Conservation (phyloP, 208 protist species). For the Borovskyia barvae region DNA sequence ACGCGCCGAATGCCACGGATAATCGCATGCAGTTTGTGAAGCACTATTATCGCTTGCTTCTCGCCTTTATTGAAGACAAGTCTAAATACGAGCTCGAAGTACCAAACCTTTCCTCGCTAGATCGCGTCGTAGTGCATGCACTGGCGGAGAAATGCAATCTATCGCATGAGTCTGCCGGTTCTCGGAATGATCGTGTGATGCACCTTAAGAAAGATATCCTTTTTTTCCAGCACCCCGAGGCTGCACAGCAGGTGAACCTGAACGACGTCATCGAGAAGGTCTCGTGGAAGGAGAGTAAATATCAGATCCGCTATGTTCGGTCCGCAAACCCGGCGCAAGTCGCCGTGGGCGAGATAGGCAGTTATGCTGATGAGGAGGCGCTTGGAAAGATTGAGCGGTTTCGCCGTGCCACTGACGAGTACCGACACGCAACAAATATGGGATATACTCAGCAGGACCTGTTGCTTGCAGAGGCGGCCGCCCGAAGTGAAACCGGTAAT, state of each 20-base stretch:
- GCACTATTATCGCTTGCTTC: slow-evolving; percentile 66
- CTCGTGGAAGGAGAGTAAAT: slow-evolving; percentile 67
- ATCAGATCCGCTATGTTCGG: slow-evolving; percentile 48
- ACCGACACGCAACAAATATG: slow-evolving; percentile 73
- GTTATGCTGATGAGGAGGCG: slow-evolving; percentile 76
- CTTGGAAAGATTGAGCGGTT: slow-evolving; percentile 56
- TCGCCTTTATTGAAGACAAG: slow-evolving; percentile 73
- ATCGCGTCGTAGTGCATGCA: slow-evolving; percentile 74
- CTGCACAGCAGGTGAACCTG: slow-evolving; percentile 42
- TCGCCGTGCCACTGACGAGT: slow-evolving; percentile 75
- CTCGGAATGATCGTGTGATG: slow-evolving; percentile 47
- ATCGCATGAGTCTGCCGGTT: slow-evolving; percentile 64
- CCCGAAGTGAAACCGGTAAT: not conserved
- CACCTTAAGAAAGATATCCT: slow-evolving; percentile 83
- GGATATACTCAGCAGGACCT: slow-evolving; percentile 82
- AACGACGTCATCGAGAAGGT: slow-evolving; percentile 50
- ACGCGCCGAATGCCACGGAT: slow-evolving; percentile 51
- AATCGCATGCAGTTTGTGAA: slow-evolving; percentile 64
- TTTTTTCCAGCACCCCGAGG: slow-evolving; percentile 72
- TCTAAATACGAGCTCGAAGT: slow-evolving; percentile 71
- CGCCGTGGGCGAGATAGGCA: slow-evolving; percentile 49
- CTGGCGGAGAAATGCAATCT: slow-evolving; percentile 88
- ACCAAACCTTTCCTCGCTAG: slow-evolving; percentile 65
- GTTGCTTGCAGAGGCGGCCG: slow-evolving; percentile 38
- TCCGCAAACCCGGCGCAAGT: slow-evolving; percentile 32